phyloP scores from a whole-genome alignment of 257 asterid genomes.

The Linaria vulgaris region DNA sequence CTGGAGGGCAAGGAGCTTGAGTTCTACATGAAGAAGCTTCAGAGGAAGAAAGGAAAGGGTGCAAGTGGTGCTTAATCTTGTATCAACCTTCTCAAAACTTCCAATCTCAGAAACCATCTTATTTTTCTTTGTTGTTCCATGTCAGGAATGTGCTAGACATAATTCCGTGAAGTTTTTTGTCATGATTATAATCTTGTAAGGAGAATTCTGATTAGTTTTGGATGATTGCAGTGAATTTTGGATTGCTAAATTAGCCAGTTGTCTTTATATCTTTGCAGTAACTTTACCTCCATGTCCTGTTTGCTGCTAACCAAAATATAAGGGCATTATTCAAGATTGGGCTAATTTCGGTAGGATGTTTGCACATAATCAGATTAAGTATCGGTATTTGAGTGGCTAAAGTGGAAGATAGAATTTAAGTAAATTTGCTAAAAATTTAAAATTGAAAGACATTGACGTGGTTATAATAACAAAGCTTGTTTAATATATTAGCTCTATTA shows the following conservation, averaged over 20 bases:
- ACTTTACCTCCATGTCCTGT: neutral
- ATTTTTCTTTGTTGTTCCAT: neutral
- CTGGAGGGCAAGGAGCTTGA: conserved; percentile 64
- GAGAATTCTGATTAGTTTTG: neutral
- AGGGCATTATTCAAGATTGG: too few relatives aligned
- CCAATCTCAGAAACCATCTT: neutral
- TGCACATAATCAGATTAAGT: too few relatives aligned
- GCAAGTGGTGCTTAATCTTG: conserved; percentile 38
- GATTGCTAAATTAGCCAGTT: neutral
- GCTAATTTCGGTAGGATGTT: too few relatives aligned
- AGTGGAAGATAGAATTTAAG: too few relatives aligned
- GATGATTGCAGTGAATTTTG: neutral
- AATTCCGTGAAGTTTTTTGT: neutral
- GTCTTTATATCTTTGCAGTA: too few relatives aligned
- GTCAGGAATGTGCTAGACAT: neutral
- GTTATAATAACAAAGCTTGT: too few relatives aligned
- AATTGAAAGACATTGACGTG: too few relatives aligned
- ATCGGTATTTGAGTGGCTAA: too few relatives aligned
- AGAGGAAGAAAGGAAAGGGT: conserved; percentile 63
- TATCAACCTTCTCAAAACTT: neutral
- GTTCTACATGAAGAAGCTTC: conserved; percentile 57
- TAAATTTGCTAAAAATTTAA: too few relatives aligned
- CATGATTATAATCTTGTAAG: neutral
- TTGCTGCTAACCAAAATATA: neutral
- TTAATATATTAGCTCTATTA: too few relatives aligned